phyloP scores from a whole-genome alignment of 768 basidiomycete species.

The Piloderma croceum region DNA sequence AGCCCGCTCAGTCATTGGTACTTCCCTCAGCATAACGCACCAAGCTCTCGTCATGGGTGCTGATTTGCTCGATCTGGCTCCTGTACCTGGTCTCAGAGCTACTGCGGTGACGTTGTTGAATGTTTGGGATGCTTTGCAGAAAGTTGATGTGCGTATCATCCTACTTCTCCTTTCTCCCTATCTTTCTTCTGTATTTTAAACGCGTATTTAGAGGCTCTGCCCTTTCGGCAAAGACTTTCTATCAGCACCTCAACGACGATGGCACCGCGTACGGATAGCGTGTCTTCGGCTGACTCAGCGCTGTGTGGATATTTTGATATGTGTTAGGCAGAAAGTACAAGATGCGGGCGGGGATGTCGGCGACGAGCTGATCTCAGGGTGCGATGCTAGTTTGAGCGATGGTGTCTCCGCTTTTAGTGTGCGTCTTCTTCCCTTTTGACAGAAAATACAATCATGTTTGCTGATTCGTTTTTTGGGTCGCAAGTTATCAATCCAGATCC shows the following conservation, averaged over 20 bases:
- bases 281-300: conserved; percentile 70
- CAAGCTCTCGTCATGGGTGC: conserved; percentile 38
- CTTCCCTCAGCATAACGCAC: conserved; percentile 36
- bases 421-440: conserved; percentile 17
- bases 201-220: too few species aligned
- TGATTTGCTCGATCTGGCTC: conserved; percentile 43
- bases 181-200: conserved; percentile 32
- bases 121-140: conserved; percentile 62
- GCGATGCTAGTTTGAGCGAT: conserved; percentile 49
- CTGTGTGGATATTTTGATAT: conserved; percentile 63
- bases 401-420: conserved; percentile 54
- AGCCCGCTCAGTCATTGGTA: conserved; percentile 35
- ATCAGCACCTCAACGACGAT: too few species aligned
- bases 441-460: too few species aligned
- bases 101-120: conserved; percentile 47
- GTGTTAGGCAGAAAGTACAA: conserved; percentile 54
- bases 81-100: conserved; percentile 49
- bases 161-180: background rate
- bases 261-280: too few species aligned
- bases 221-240: too few species aligned
- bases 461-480: too few species aligned
- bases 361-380: conserved; percentile 47
- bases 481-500: conserved; percentile 47
- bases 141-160: conserved; percentile 50
- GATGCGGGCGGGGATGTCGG: conserved; percentile 51